Percentiles rank a stretch among this genome's conserved stretches.
Evolutionary conservation across 1,284 basidiomycete species (phyloP).

Genomic region (Coniferiporia sulphurascens): DNA sequence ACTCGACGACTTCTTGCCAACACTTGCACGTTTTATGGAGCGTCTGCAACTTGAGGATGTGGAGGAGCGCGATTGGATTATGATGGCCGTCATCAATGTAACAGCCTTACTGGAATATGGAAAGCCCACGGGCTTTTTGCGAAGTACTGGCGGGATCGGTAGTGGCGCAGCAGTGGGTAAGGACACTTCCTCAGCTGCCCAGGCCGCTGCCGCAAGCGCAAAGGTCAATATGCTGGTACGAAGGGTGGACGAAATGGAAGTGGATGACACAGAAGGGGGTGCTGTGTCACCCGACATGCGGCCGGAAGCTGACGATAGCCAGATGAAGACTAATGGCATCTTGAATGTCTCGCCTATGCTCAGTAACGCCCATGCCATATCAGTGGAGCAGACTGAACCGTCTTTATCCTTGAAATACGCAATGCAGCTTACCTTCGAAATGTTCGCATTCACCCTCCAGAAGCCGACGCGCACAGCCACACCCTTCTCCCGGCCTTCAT

Average conservation of each 20-base stretch:
- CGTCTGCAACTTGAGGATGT: slow-evolving; percentile 76
- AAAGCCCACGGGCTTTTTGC: slow-evolving; percentile 65
- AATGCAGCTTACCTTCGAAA: slow-evolving; percentile 73
- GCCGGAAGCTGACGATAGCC: slow-evolving; percentile 20
- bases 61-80: slow-evolving; percentile 89
- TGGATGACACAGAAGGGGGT: slow-evolving; percentile 45
- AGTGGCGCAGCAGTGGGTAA: slow-evolving; percentile 26
- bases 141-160: slow-evolving; percentile 46
- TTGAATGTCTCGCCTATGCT: slow-evolving; percentile 34
- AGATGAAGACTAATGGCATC: slow-evolving; percentile 20
- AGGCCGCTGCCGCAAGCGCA: slow-evolving; percentile 29
- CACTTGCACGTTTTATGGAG: slow-evolving; percentile 82
- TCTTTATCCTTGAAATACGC: slow-evolving; percentile 69
- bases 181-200: slow-evolving; percentile 30
- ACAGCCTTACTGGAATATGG: slow-evolving; percentile 86
- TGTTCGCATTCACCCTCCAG: slow-evolving; percentile 70
- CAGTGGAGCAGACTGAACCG: slow-evolving; percentile 31
- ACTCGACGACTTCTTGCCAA: slow-evolving; percentile 83
- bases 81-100: slow-evolving; percentile 89
- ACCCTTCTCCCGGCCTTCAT: slow-evolving; percentile 48
- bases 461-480: slow-evolving; percentile 59
- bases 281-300: slow-evolving; percentile 21
- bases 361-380: slow-evolving; percentile 31
- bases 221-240: slow-evolving; percentile 33
- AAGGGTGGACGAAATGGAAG: slow-evolving; percentile 52